These are phyloP conservation scores for Ganoderma meredithae DNA, from an alignment of 1,284 basidiomycete genomes.

Conservation along the genomic window DNA sequence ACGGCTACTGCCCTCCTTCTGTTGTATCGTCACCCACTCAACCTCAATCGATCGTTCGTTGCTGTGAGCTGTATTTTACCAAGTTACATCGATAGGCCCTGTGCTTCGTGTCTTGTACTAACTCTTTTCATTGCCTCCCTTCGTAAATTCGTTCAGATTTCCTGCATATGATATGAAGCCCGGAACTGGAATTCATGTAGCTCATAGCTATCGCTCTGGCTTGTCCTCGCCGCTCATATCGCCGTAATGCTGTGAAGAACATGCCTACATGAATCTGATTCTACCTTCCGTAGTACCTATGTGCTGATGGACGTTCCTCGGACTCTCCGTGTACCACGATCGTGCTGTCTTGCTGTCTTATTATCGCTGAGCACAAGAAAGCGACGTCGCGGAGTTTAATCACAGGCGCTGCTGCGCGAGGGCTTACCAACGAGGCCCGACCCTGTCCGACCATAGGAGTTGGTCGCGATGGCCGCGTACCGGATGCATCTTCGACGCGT, in stretches of 20 bases:
- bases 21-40: not conserved
- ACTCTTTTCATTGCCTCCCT: not conserved
- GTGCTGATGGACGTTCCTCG: not conserved
- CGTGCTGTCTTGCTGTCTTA: conserved; percentile 2
- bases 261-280: not conserved
- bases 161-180: not conserved
- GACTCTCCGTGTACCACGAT: not conserved
- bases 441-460: too few species aligned
- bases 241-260: not conserved
- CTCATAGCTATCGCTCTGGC: not conserved
- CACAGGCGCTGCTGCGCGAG: not conserved
- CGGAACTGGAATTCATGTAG: not conserved
- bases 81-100: not conserved
- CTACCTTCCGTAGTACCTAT: not conserved
- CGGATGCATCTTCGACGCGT: not conserved
- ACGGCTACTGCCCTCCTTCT: not conserved
- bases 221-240: not conserved
- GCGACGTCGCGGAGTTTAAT: not conserved
- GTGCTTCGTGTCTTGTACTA: not conserved
- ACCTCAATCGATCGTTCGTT: not conserved
- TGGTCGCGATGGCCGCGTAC: not conserved
- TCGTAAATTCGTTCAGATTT: not conserved
- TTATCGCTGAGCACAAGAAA: too few species aligned
- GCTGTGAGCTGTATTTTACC: not conserved
- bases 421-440: not conserved